These are phyloP conservation scores for Tripterygium wilfordii DNA, from an alignment of 177 flowering plant species.

Conservation along the genomic window DNA sequence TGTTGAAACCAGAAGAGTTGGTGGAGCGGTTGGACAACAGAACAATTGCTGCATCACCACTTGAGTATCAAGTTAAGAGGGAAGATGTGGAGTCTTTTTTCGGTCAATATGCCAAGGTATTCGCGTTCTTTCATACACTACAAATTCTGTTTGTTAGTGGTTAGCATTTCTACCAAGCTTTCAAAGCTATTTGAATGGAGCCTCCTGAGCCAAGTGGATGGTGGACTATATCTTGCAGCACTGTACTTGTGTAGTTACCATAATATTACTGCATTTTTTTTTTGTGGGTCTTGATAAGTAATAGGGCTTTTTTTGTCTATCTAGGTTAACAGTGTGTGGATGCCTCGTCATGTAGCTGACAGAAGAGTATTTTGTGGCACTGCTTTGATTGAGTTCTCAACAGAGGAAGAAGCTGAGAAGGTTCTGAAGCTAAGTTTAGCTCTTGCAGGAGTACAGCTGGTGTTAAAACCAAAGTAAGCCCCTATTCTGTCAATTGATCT, in stretches of 20 bases:
- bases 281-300: too few species aligned
- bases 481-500: too few species aligned
- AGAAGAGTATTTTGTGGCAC: slow-evolving; percentile 74
- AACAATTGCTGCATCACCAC: slow-evolving; percentile 80
- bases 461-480: slow-evolving; percentile 86
- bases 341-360: slow-evolving; percentile 84
- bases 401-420: slow-evolving; percentile 74
- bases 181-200: too few species aligned
- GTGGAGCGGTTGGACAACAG: slow-evolving; percentile 75
- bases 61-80: slow-evolving; percentile 48
- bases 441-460: slow-evolving; percentile 62
- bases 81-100: slow-evolving; percentile 85
- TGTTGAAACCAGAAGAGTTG: slow-evolving; percentile 68
- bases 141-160: too few species aligned
- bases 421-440: slow-evolving; percentile 48
- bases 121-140: too few species aligned
- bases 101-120: slow-evolving; percentile 68
- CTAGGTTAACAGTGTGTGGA: slow-evolving; percentile 90
- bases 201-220: too few species aligned
- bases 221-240: too few species aligned
- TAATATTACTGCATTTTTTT: too few species aligned
- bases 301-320: too few species aligned
- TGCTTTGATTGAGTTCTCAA: slow-evolving; percentile 82
- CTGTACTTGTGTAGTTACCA: too few species aligned
- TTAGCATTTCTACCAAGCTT: too few species aligned